These are phyloP conservation scores for Boletus sp. DNA, from an alignment of 768 basidiomycete species.

Conservation along the genomic window DNA sequence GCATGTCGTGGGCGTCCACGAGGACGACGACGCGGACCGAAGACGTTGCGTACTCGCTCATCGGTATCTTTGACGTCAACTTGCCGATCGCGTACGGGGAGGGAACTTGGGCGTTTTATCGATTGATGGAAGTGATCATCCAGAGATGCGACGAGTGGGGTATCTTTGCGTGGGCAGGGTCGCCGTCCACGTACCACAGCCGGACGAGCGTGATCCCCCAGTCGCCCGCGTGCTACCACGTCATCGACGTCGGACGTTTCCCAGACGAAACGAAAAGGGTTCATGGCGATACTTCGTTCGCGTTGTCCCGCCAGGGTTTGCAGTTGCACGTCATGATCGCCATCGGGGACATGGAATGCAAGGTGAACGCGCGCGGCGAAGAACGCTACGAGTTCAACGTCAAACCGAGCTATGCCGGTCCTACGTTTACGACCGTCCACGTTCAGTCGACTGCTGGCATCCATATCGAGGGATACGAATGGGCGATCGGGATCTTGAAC, in stretches of 20 bases:
- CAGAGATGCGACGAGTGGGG: constrained; percentile 22
- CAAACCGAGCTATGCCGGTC: constrained; percentile 7
- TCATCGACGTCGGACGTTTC: constrained; percentile 1
- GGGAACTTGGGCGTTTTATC: constrained; percentile 24
- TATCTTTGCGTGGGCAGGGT: constrained; percentile 25
- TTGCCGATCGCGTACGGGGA: constrained; percentile 16
- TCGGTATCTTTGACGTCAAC: constrained; percentile 27
- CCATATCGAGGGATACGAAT: not conserved
- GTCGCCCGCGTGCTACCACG: constrained; percentile 18
- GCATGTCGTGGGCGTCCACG: too few relatives aligned
- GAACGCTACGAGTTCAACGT: constrained; percentile 6
- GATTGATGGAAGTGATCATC: constrained; percentile 25
- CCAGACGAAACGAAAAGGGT: constrained; percentile 6
- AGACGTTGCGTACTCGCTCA: constrained; percentile 25
- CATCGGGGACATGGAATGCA: constrained; percentile 4
- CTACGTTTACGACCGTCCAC: constrained; percentile 2
- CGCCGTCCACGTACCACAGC: constrained; percentile 12
- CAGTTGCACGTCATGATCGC: constrained; percentile 11
- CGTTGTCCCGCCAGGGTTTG: constrained; percentile 14
- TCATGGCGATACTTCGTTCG: constrained; percentile 18
- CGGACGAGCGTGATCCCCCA: constrained; percentile 12
- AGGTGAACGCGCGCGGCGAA: not conserved
- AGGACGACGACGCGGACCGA: constrained; percentile 16
- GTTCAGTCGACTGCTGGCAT: not conserved
- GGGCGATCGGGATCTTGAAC: constrained; percentile 16